These are phyloP conservation scores for Castanospermum australe DNA, from an alignment of 306 rosid species.

Conservation along the genomic window DNA sequence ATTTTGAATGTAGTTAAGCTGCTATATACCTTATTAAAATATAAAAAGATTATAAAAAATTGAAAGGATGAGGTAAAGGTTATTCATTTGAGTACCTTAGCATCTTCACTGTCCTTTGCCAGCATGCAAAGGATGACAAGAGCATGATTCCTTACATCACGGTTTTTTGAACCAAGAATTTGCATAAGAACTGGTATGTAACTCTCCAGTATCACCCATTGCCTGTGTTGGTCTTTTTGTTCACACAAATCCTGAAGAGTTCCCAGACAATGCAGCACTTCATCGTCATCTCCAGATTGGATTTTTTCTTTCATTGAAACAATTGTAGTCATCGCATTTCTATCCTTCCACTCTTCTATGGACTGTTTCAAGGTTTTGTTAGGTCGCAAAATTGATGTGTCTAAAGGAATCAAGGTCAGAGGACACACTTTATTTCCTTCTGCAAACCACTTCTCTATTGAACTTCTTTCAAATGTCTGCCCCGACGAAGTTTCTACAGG, in stretches of 20 bases:
- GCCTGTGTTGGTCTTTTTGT: conserved; percentile 66
- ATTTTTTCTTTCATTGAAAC: conserved; percentile 69
- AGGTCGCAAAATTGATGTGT: conserved; percentile 69
- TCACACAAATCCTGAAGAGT: conserved; percentile 64
- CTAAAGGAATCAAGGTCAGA: conserved; percentile 60
- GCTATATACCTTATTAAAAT: background rate
- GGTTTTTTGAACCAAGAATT: conserved; percentile 54
- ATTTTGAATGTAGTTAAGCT: background rate
- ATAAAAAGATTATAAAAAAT: background rate
- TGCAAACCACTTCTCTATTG: conserved; percentile 73
- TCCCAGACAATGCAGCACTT: conserved; percentile 43
- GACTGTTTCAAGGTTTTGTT: conserved; percentile 78
- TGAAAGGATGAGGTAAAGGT: background rate
- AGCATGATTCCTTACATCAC: conserved; percentile 54
- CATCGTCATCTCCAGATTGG: conserved; percentile 60
- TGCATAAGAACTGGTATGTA: conserved; percentile 63
- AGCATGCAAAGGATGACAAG: conserved; percentile 67
- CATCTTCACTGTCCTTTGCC: conserved; percentile 71
- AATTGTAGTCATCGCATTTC: conserved; percentile 78
- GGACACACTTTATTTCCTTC: conserved; percentile 75
- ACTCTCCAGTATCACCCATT: conserved; percentile 78
- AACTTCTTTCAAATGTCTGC: conserved; percentile 85
- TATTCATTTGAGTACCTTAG: conserved; percentile 54
- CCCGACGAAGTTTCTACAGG: conserved; percentile 98
- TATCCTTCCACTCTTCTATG: conserved; percentile 87